These are phyloP conservation scores for Penicillium crustosum DNA, from an alignment of 2,329 filamentous ascomycete species.

Conservation along the genomic window DNA sequence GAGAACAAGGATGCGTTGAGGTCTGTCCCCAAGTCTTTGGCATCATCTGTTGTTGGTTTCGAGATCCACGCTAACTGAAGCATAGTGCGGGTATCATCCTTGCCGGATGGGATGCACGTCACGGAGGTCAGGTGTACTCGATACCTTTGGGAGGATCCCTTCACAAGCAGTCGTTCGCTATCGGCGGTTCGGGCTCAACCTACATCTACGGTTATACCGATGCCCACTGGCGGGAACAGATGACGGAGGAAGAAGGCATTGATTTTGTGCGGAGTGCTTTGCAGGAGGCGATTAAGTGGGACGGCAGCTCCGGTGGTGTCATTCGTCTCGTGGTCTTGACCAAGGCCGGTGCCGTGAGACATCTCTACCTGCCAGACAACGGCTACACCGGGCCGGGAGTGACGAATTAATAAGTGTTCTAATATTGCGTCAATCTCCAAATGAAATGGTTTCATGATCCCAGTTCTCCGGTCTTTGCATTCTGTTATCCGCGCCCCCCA, in stretches of 20 bases:
- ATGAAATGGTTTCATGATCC: constrained; percentile 21
- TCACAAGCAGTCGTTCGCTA: constrained; percentile 95
- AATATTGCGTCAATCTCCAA: constrained; percentile 19
- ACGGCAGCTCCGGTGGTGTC: constrained; percentile 96
- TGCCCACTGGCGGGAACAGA: constrained; percentile 89
- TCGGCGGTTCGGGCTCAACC: constrained; percentile 93
- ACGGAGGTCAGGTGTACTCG: constrained; percentile 95
- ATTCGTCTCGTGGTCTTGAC: constrained; percentile 98
- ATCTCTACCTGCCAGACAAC: constrained; percentile 92
- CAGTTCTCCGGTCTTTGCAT: background rate
- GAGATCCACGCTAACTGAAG: background rate
- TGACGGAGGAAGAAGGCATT: constrained; percentile 89
- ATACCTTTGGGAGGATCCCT: constrained; percentile 95
- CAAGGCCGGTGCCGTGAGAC: constrained; percentile 81
- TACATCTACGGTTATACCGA: constrained; percentile 99
- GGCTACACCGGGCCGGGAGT: constrained; percentile 74
- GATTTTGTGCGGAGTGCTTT: constrained; percentile 89
- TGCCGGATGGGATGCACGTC: constrained; percentile 92
- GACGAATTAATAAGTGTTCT: constrained; percentile 35
- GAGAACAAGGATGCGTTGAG: constrained; percentile 91
- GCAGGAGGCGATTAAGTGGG: constrained; percentile 97
- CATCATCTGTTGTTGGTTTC: background rate
- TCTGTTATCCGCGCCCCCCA: background rate
- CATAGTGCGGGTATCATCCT: constrained; percentile 91
- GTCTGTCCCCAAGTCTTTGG: constrained; percentile 52